Conservation (phyloP, 2,329 filamentous ascomycete genomes). For the Aspergillus unguis region DNA sequence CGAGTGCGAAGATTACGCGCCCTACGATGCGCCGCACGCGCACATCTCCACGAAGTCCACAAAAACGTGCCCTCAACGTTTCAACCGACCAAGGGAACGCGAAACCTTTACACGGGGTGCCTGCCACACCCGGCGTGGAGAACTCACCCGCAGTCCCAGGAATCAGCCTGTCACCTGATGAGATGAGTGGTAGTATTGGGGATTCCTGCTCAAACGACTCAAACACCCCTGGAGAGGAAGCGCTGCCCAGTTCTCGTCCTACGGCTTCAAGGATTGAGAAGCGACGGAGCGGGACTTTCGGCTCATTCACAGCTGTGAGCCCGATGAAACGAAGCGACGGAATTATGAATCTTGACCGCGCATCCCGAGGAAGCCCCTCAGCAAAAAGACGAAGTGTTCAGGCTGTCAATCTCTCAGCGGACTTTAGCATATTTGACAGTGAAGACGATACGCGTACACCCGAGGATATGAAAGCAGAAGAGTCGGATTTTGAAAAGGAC, state of each 20-base stretch:
- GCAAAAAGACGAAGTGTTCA: conserved; percentile 89
- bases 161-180: conserved; percentile 23
- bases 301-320: conserved; percentile 61
- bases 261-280: conserved; percentile 49
- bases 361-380: conserved; percentile 75
- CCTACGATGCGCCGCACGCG: conserved; percentile 50
- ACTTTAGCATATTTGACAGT: conserved; percentile 74
- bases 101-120: conserved; percentile 48
- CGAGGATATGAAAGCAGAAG: conserved; percentile 26
- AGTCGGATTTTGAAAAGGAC: conserved; percentile 27
- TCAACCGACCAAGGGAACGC: conserved; percentile 70
- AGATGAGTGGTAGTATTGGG: conserved; percentile 17
- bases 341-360: conserved; percentile 80
- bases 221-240: conserved; percentile 22
- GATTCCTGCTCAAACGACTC: conserved; percentile 41
- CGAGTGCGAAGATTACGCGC: conserved; percentile 60
- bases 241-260: conserved; percentile 31
- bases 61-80: conserved; percentile 71
- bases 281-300: conserved; percentile 46
- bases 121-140: conserved; percentile 48
- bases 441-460: conserved; percentile 26
- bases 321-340: conserved; percentile 90
- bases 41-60: conserved; percentile 74
- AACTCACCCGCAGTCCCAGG: conserved; percentile 37
- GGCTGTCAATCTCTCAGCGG: conserved; percentile 60